Evolutionary conservation across 2,329 filamentous ascomycete genomes (phyloP).

Genomic region (Alternaria hordeiaustralica): DNA sequence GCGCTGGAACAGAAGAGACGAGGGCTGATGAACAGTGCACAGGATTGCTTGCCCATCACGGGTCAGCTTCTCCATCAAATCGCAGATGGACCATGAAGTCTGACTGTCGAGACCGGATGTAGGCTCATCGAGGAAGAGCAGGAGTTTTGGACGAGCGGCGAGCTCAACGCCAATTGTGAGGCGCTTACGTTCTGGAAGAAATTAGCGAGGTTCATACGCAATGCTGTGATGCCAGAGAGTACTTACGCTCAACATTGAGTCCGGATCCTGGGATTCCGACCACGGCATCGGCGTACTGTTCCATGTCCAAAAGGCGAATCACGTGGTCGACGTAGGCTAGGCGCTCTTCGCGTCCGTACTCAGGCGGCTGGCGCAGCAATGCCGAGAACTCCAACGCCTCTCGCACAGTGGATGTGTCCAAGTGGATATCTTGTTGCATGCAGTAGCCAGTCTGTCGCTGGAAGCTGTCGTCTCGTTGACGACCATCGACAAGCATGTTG

Average conservation of each 20-base stretch:
- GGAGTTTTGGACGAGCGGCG: slow-evolving; percentile 32
- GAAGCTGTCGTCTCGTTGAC: slow-evolving; percentile 68
- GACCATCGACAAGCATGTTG: slow-evolving; percentile 74
- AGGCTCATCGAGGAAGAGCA: slow-evolving; percentile 69
- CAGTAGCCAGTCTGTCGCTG: slow-evolving; percentile 72
- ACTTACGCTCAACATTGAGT: slow-evolving; percentile 52
- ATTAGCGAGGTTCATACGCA: no score
- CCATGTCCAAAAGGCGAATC: slow-evolving; percentile 85
- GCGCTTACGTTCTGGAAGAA: slow-evolving; percentile 60
- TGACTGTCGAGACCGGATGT: slow-evolving; percentile 81
- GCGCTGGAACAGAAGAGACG: slow-evolving; percentile 85
- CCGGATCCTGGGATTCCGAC: slow-evolving; percentile 23
- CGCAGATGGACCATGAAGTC: slow-evolving; percentile 86
- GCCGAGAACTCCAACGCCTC: slow-evolving; percentile 78
- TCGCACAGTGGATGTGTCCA: slow-evolving; percentile 63
- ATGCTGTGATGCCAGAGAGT: no score
- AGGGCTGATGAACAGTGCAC: slow-evolving; percentile 93
- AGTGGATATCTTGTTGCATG: slow-evolving; percentile 67
- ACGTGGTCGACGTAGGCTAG: slow-evolving; percentile 72
- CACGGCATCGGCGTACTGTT: slow-evolving; percentile 47
- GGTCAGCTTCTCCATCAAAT: slow-evolving; percentile 83
- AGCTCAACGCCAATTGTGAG: slow-evolving; percentile 63
- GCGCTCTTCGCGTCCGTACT: slow-evolving; percentile 20
- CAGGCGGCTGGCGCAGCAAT: slow-evolving; percentile 65
- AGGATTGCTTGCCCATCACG: slow-evolving; percentile 80